phyloP scores from a whole-genome alignment of 805 yeast species.

The Saccharomycopsis vini region DNA sequence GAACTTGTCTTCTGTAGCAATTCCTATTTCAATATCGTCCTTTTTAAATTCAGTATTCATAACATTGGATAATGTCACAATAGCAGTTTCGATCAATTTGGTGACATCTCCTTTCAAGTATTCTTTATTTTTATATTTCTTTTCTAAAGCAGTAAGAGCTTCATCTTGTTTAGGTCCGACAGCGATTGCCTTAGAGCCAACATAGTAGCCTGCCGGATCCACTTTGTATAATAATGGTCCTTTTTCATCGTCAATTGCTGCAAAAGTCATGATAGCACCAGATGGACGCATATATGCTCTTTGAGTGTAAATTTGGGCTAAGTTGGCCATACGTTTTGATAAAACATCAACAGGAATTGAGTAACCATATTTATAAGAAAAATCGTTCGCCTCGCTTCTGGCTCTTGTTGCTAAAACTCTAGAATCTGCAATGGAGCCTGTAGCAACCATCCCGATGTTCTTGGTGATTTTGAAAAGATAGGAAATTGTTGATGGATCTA shows the following conservation, averaged over 20 bases:
- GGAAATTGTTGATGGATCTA: conserved; percentile 81
- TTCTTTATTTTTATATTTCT: conserved; percentile 72
- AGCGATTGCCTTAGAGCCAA: conserved; percentile 84
- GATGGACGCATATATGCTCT: conserved; percentile 98
- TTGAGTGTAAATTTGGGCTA: conserved; percentile 93
- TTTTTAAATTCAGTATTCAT: conserved; percentile 90
- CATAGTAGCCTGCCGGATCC: conserved; percentile 95
- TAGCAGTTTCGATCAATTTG: conserved; percentile 81
- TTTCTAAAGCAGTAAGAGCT: conserved; percentile 81
- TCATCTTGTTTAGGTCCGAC: conserved; percentile 98
- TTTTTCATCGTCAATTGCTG: conserved; percentile 77
- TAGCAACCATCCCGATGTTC: conserved; percentile 80
- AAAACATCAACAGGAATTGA: conserved; percentile 93
- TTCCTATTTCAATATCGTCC: conserved; percentile 88
- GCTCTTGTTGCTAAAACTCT: conserved; percentile 85
- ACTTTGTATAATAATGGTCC: conserved; percentile 90
- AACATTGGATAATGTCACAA: conserved; percentile 75
- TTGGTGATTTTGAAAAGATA: conserved; percentile 78
- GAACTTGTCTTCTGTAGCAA: conserved; percentile 64
- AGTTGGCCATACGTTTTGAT: conserved; percentile 91
- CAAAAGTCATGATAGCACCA: conserved; percentile 86
- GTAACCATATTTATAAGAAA: conserved; percentile 87
- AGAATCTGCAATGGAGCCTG: conserved; percentile 95
- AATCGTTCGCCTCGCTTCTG: conserved; percentile 92
- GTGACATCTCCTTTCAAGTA: conserved; percentile 77